Conservation (phyloP, 192 early-diverging fungal genomes). For the Phycomyces blakesleeanus region DNA sequence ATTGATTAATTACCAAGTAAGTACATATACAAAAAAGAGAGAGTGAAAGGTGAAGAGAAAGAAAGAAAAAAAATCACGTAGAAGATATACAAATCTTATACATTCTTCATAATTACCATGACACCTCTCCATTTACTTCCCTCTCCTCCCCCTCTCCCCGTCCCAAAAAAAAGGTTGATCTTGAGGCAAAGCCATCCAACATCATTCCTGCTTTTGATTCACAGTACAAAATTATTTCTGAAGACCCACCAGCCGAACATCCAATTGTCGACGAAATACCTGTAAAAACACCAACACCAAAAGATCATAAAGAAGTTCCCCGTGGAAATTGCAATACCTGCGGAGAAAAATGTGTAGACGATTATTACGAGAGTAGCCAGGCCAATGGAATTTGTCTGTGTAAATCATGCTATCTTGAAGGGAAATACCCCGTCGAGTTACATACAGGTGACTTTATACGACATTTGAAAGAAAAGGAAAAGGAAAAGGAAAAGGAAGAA, state of each 20-base stretch:
- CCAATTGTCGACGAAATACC: not conserved
- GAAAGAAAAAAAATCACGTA: too few species aligned
- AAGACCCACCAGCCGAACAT: not conserved
- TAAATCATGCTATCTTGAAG: slow-evolving; percentile 13
- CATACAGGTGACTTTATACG: slow-evolving; percentile 7
- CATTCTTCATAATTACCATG: too few species aligned
- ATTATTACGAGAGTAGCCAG: slow-evolving; percentile 3
- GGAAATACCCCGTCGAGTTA: slow-evolving; percentile 18
- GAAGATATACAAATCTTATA: too few species aligned
- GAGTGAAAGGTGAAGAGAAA: not conserved
- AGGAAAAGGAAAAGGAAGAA: slow-evolving; percentile 39
- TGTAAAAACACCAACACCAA: not conserved
- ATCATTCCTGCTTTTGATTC: slow-evolving; percentile 89
- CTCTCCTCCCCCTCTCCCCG: too few species aligned
- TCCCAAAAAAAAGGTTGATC: slow-evolving; percentile 66
- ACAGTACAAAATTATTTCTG: slow-evolving; percentile 41
- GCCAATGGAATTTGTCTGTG: slow-evolving; percentile 5
- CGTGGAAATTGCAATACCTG: slow-evolving; percentile 6
- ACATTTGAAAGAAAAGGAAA: slow-evolving; percentile 38
- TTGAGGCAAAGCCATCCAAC: slow-evolving; percentile 80
- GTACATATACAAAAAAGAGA: not conserved
- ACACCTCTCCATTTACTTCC: too few species aligned
- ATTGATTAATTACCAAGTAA: slow-evolving; percentile 96
- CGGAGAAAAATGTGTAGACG: not conserved
- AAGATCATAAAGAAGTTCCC: not conserved